Percentiles rank a stretch among this genome's conserved stretches.
phyloP scores from a whole-genome alignment of 805 yeast species.

The Lipomyces orientalis region DNA sequence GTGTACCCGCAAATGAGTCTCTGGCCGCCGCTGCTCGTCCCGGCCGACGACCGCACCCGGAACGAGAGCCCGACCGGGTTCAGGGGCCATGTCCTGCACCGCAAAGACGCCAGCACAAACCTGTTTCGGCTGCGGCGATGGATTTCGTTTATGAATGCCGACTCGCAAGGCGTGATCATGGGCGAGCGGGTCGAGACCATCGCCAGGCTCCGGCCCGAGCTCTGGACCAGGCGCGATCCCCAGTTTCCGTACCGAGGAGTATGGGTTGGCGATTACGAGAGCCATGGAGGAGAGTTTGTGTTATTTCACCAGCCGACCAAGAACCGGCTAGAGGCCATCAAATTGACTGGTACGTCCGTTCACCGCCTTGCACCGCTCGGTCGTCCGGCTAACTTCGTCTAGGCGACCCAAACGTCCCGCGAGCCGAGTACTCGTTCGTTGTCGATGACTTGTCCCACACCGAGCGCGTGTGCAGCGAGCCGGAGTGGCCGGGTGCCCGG shows the following conservation, averaged over 20 bases:
- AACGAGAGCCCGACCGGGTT: slow-evolving; percentile 37
- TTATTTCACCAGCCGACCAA: slow-evolving; percentile 40
- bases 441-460: slow-evolving; percentile 38
- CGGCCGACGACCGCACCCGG: slow-evolving; percentile 38
- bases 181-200: slow-evolving; percentile 40
- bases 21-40: slow-evolving; percentile 40
- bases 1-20: slow-evolving; percentile 39
- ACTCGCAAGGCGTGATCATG: slow-evolving; percentile 20
- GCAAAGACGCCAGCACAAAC: slow-evolving; percentile 26
- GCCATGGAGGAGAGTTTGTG: slow-evolving; percentile 37
- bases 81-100: slow-evolving; percentile 33
- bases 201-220: slow-evolving; percentile 29
- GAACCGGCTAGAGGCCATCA: slow-evolving; percentile 41
- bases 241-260: slow-evolving; percentile 41
- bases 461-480: slow-evolving; percentile 29
- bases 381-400: background rate
- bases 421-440: slow-evolving; percentile 42
- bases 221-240: slow-evolving; percentile 20
- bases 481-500: slow-evolving; percentile 36
- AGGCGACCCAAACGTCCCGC: slow-evolving; percentile 38
- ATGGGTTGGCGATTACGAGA: slow-evolving; percentile 41
- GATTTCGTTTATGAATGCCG: slow-evolving; percentile 23
- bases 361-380: too few species aligned
- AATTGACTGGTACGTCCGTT: slow-evolving; percentile 35
- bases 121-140: slow-evolving; percentile 36